phyloP scores from a whole-genome alignment of 2,329 filamentous ascomycete genomes.

The Apiospora malaysiana region DNA sequence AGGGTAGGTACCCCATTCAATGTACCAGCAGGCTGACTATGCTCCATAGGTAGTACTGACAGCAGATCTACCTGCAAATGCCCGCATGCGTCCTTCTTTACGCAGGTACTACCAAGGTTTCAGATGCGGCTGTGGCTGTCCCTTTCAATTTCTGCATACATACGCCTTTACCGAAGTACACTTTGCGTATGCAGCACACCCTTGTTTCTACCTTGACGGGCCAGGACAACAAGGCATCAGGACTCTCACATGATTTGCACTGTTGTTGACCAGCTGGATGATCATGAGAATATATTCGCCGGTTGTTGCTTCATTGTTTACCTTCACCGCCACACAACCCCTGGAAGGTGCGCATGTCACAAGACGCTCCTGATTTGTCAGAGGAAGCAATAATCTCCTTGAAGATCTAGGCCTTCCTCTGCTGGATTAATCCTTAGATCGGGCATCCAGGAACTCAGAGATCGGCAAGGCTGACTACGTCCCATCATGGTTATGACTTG shows the following conservation, averaged over 20 bases:
- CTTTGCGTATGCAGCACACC: background rate
- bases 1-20: background rate
- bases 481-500: background rate
- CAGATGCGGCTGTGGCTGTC: conserved; percentile 2
- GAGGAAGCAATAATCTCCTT: background rate
- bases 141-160: background rate
- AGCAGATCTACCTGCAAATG: background rate
- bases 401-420: background rate
- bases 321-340: background rate
- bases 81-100: background rate
- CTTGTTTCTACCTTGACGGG: background rate
- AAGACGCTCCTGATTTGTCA: background rate
- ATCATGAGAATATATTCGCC: background rate
- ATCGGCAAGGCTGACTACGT: background rate
- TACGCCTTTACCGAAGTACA: background rate
- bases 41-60: background rate
- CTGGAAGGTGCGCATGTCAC: background rate
- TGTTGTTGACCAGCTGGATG: background rate
- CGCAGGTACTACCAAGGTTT: conserved; percentile 7
- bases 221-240: background rate
- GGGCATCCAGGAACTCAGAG: background rate
- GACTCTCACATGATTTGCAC: background rate
- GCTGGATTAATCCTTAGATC: background rate
- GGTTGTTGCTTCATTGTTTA: background rate
- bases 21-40: background rate